A percentile compares a stretch with the other conserved stretches of the same genome.
Evolutionary conservation across 306 rosid species (phyloP).

Genomic region (Dryas octopetala): DNA sequence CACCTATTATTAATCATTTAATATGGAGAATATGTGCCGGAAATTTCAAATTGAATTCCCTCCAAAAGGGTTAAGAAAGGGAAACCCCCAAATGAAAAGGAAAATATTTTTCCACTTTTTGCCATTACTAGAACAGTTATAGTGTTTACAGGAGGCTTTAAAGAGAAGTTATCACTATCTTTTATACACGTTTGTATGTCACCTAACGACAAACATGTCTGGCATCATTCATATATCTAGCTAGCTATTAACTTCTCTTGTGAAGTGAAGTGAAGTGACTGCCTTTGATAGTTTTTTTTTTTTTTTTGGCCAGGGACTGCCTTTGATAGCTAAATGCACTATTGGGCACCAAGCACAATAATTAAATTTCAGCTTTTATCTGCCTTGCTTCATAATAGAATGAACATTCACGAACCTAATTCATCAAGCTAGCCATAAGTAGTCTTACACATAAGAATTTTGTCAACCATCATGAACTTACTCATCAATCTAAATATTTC

Average conservation of each 20-base stretch:
- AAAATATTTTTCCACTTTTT: too few species aligned
- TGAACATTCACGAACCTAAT: constrained; percentile 5
- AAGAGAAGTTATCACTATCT: constrained; percentile 45
- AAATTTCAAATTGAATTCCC: too few species aligned
- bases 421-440: not conserved
- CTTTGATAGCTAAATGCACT: not conserved
- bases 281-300: not conserved
- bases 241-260: not conserved
- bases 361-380: not conserved
- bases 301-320: not conserved
- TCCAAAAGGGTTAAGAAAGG: too few species aligned
- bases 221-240: constrained; percentile 31
- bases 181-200: constrained; percentile 46
- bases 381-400: not conserved
- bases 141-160: constrained; percentile 22
- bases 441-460: not conserved
- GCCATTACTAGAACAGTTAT: not conserved
- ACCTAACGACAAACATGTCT: constrained; percentile 57
- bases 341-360: not conserved
- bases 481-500: not conserved
- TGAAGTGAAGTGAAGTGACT: not conserved
- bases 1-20: too few species aligned
- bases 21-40: too few species aligned
- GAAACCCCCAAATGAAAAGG: too few species aligned
- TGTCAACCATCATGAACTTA: not conserved